Conservation (phyloP, 2,329 filamentous ascomycete species). For the Cytospora piceae region DNA sequence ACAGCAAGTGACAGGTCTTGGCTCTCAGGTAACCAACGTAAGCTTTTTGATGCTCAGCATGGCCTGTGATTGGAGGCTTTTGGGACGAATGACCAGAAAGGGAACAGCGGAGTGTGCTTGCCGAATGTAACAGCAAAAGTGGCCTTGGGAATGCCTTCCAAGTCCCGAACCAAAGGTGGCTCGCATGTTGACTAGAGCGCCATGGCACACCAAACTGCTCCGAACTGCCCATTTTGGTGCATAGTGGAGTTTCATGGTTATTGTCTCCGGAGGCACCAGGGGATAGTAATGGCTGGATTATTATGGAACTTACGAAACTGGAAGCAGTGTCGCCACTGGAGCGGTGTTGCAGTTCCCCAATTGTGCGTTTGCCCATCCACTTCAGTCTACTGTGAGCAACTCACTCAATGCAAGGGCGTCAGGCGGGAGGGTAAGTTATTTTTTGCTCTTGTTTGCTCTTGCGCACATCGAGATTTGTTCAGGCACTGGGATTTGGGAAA, state of each 20-base stretch:
- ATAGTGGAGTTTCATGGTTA: background rate
- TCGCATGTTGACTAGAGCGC: background rate
- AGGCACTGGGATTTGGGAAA: no score
- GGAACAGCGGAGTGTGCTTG: conserved; percentile 19
- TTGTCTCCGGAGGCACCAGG: background rate
- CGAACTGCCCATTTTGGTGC: conserved; percentile 19
- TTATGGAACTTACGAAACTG: background rate
- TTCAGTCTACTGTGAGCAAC: background rate
- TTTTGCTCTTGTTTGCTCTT: no score
- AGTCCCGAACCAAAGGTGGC: background rate
- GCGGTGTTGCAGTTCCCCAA: background rate
- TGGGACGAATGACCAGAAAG: conserved; percentile 11
- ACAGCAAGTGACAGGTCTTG: background rate
- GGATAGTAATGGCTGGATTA: background rate
- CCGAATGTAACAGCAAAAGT: conserved; percentile 12
- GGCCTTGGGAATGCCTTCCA: background rate
- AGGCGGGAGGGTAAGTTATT: no score
- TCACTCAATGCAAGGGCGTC: background rate
- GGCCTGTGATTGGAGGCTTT: conserved; percentile 24
- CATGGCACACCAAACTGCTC: conserved; percentile 6
- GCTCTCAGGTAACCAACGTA: background rate
- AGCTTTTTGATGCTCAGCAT: background rate
- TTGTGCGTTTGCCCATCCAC: background rate
- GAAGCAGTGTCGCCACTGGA: background rate
- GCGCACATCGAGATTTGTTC: no score